Evolutionary conservation across 2,329 filamentous ascomycete genomes (phyloP), one percentile per base, ranked within the genome.

Genomic region (Xylariaceae sp.): DNA sequence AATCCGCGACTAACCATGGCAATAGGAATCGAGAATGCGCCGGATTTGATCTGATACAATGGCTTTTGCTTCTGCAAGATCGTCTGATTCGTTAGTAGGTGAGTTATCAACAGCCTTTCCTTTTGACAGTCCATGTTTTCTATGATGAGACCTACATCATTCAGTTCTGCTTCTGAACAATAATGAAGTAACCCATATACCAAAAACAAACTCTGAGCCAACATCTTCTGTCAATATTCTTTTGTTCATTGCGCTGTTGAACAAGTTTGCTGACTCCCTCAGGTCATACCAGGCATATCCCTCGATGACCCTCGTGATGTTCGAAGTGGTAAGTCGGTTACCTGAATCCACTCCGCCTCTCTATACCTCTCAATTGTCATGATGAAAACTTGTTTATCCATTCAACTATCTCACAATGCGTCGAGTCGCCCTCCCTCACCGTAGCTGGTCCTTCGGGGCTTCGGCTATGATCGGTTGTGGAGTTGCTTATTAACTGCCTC

Each of bases 161-260:
- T 81, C 86, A 88, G 86, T 88, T 88, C 86, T 88, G 86, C 86
- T 88, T 82, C 86, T 88, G 86, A 88, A 83, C 68, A 71, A 73
- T 67, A 51, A 74, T 88, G 85, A 86, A 82, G 85, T 87, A 73
- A 83, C 74, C 78, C 73, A 77, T 77, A 80, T 84, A 86, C 84
- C 84, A 87, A 79, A 86, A 82, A 78, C 17, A 62, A 67, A 75
- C 76, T 79, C 78, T 85, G 68, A 69, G 61, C 74, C 61, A 63
- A 63, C 67, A 68, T 66, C 55, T 49, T 23, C 48, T 30, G 9
- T 51, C 23, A 4, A 30, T n/a, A 34, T n/a, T 8, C 4, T 15
- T 23, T n/a, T 18, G 49, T 11, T 48, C 23, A 35, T n/a, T 42
- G 53, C 23, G 50, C 13, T 7, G 37, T 51, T 18, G 53, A 30